Conservation (phyloP, 2,329 filamentous ascomycete species). For the Sarocladium oryzae region DNA sequence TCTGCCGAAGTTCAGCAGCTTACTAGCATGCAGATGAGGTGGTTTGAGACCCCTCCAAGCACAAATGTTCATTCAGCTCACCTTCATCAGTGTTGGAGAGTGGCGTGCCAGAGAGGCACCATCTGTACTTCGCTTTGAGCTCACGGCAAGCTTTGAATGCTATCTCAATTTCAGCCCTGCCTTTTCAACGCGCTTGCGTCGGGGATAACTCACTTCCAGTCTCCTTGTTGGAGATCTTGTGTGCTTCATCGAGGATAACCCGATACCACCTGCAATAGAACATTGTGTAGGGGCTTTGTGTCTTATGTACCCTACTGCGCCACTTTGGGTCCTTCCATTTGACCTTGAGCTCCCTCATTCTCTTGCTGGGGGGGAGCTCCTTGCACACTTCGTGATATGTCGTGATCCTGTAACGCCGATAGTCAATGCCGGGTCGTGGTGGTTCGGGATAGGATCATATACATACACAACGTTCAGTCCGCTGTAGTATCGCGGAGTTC, state of each 20-base stretch:
- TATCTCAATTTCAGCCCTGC: conserved; percentile 9
- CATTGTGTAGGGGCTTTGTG: conserved; percentile 7
- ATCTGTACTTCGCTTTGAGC: conserved; percentile 24
- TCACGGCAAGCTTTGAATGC: conserved; percentile 18
- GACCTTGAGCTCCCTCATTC: background rate
- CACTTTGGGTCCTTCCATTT: conserved; percentile 13
- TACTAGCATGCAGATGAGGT: too few species aligned
- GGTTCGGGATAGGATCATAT: too few species aligned
- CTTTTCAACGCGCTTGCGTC: too few species aligned
- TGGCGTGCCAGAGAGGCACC: conserved; percentile 30
- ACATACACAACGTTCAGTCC: conserved; percentile 11
- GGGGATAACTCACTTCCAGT: conserved; percentile 24
- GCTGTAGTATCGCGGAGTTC: background rate
- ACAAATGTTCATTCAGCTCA: conserved; percentile 12
- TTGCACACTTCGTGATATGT: conserved; percentile 22
- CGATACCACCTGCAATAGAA: conserved; percentile 38
- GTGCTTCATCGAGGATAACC: conserved; percentile 51
- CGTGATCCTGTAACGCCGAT: conserved; percentile 22
- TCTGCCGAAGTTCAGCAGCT: conserved; percentile 20
- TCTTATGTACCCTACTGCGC: conserved; percentile 34
- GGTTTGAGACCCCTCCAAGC: too few species aligned
- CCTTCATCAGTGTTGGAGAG: conserved; percentile 25
- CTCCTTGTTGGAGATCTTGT: conserved; percentile 45
- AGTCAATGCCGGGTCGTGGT: too few species aligned
- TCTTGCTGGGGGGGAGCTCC: conserved; percentile 12